Percentiles rank a stretch among this genome's conserved stretches.
Evolutionary conservation across 805 yeast genomes (phyloP).

Genomic region (Wickerhamiella spandovensis): DNA sequence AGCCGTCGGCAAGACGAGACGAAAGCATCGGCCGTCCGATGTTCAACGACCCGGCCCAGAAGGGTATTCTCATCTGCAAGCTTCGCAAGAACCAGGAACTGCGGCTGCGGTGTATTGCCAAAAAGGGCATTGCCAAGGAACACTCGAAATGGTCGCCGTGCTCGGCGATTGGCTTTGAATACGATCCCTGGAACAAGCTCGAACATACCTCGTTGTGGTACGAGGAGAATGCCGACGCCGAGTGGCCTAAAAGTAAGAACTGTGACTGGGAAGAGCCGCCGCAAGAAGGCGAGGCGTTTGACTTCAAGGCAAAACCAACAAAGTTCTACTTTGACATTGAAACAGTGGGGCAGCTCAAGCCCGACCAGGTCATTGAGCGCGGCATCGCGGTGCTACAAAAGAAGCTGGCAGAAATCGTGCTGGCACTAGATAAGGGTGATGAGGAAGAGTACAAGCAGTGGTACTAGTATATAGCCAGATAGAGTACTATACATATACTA

Average conservation of each 20-base stretch:
- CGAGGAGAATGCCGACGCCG: slow-evolving; percentile 73
- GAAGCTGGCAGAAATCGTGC: slow-evolving; percentile 77
- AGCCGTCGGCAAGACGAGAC: slow-evolving; percentile 28
- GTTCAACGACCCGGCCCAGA: slow-evolving; percentile 53
- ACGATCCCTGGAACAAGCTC: slow-evolving; percentile 97
- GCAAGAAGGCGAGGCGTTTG: slow-evolving; percentile 71
- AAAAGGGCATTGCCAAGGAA: slow-evolving; percentile 93
- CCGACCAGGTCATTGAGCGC: slow-evolving; percentile 76
- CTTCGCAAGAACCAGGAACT: slow-evolving; percentile 87
- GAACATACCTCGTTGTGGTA: slow-evolving; percentile 95
- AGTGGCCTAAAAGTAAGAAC: slow-evolving; percentile 87
- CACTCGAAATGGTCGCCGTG: slow-evolving; percentile 99
- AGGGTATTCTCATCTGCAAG: slow-evolving; percentile 83
- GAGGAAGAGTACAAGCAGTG: slow-evolving; percentile 17
- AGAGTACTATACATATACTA: too few species aligned
- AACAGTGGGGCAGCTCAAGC: slow-evolving; percentile 78
- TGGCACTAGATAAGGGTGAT: slow-evolving; percentile 39
- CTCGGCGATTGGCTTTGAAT: slow-evolving; percentile 90
- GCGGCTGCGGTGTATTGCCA: slow-evolving; percentile 82
- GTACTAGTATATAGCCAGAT: slow-evolving; percentile 2
- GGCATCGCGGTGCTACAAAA: slow-evolving; percentile 77
- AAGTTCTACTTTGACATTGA: slow-evolving; percentile 82
- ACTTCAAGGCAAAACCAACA: slow-evolving; percentile 67
- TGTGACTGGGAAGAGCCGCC: slow-evolving; percentile 96
- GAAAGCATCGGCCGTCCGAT: slow-evolving; percentile 67